Evolutionary conservation across 2,329 filamentous ascomycete species (phyloP), one percentile per base, ranked within the genome.

Genomic region (Aspergillus transmontanensis): DNA sequence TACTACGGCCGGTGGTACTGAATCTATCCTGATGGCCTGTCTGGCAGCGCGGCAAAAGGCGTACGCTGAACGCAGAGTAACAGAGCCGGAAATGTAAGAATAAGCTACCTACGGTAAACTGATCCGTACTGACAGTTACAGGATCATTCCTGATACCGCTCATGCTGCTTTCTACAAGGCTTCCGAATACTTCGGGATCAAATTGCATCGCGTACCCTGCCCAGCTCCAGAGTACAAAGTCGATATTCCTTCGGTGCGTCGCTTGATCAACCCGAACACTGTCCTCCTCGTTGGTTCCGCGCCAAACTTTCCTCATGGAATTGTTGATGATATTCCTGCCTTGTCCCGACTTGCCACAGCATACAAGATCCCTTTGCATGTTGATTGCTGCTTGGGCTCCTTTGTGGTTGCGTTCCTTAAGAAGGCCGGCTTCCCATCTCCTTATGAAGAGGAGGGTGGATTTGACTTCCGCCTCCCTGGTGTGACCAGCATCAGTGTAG

Each of bases 131-230:
- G 50, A 78, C 56, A 32, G 10, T 4, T 1, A 23, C 70, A 94
- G 91, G 88, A 96, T 99, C 73, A 86, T 99, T 43, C 95, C 95
- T 16, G 90, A 94, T 66, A 99, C 95, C 0, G 95, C 90, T 11
- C 95, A 99, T 79, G 95, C 95, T 3, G 95, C 95, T 21, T 99
- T 99, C 85, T 91, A 90, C 79, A 99, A 99, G 81, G 95, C 95
- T 21, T 90, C 89, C 71, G 87, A 93, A 67, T 99, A 99, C 83
- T 99, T 98, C 84, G 92, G 93, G 73, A 98, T 99, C 85, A 97
- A 96, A 79, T 79, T 96, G 55, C 93, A 97, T 79, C 85, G 93
- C 30, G 94, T 98, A 2, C 83, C 90, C 45, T 97, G 94, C 80
- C 94, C 94, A 1, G 92, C 90, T 1, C 93, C 95, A 1, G 82